These are phyloP conservation scores for Globisporangium takayamanum DNA, from an alignment of 352 stramenopile genomes.

Conservation along the genomic window DNA sequence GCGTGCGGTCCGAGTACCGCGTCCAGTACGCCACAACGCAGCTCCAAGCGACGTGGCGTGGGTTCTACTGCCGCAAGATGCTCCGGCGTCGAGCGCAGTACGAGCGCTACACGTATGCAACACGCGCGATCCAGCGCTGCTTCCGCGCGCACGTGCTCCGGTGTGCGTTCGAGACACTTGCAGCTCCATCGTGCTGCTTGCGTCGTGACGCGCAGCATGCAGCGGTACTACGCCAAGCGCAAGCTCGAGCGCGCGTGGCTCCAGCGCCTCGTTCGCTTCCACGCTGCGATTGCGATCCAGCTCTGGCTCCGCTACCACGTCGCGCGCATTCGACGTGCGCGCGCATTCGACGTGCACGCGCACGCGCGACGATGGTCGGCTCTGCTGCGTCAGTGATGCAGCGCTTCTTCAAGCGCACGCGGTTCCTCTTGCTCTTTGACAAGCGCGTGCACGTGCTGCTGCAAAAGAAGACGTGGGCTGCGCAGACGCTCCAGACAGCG, in stretches of 20 bases:
- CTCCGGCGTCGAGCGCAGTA: slow-evolving; percentile 28
- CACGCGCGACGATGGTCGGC: slow-evolving; percentile 6
- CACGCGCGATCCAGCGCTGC: slow-evolving; percentile 27
- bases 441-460: slow-evolving; percentile 25
- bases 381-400: slow-evolving; percentile 24
- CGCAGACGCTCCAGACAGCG: slow-evolving; percentile 44
- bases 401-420: slow-evolving; percentile 40
- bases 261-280: slow-evolving; percentile 40
- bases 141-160: slow-evolving; percentile 35
- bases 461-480: slow-evolving; percentile 21
- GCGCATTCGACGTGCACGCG: slow-evolving; percentile 8
- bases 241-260: slow-evolving; percentile 33
- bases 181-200: slow-evolving; percentile 25
- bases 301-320: slow-evolving; percentile 34
- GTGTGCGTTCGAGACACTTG: slow-evolving; percentile 21
- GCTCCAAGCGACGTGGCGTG: slow-evolving; percentile 45
- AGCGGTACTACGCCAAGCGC: slow-evolving; percentile 28
- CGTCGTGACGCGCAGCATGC: slow-evolving; percentile 31
- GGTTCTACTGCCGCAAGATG: slow-evolving; percentile 43
- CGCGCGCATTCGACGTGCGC: slow-evolving; percentile 17
- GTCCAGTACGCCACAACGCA: slow-evolving; percentile 21
- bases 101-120: slow-evolving; percentile 24
- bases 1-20: slow-evolving; percentile 14
- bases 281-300: slow-evolving; percentile 49
- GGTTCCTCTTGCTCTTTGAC: slow-evolving; percentile 32